Evolutionary conservation across 768 basidiomycete species (phyloP), one percentile per base, ranked within the genome.

Genomic region (Lentinula aciculospora): DNA sequence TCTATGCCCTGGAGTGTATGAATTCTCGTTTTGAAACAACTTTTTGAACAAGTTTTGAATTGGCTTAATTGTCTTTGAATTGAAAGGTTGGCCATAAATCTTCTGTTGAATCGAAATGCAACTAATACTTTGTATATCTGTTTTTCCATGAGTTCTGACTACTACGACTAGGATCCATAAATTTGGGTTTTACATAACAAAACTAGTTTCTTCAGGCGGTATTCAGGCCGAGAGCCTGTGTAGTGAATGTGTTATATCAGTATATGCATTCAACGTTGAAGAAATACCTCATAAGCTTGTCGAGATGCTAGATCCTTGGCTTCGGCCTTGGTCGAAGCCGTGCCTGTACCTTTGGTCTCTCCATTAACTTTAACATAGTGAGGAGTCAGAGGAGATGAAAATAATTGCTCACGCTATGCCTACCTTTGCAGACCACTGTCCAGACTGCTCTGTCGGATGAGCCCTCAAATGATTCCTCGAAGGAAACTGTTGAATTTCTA

Each of bases 341-440:
- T 70, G 4, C 76, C 83, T 10, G 70, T 72, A 29, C 83, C 85
- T 67, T 73, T 75, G 7, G 74, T 68, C 57, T 74, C 68, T 6
- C 78, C 81, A 29, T 68, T 62, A 39, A 85, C 85, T 86, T 37
- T 21, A 59, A 10, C 51, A 29, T 53, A 29, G 63, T 39, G 12
- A 63, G 28, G 45, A n/a, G 9, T n/a, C n/a, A 51, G 4, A 9
- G n/a, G 37, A 46, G 50, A 36, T 9, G 49, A 15, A 45, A 23
- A 23, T 45, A 10, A 17, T 47, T 9, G 19, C n/a, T 19, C 28
- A 34, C 34, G 8, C 19, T 23, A 8, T 8, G 15, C 29, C 7
- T 60, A 84, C 87, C 77, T 75, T 83, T 86, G 67, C 85, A 88
- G 6, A 76, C 62, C 2, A 73, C 76, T 1, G 74, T 84, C 86